These are phyloP conservation scores for Aureobasidium uvarum DNA, from an alignment of 2,329 filamentous ascomycete species.

Conservation along the genomic window DNA sequence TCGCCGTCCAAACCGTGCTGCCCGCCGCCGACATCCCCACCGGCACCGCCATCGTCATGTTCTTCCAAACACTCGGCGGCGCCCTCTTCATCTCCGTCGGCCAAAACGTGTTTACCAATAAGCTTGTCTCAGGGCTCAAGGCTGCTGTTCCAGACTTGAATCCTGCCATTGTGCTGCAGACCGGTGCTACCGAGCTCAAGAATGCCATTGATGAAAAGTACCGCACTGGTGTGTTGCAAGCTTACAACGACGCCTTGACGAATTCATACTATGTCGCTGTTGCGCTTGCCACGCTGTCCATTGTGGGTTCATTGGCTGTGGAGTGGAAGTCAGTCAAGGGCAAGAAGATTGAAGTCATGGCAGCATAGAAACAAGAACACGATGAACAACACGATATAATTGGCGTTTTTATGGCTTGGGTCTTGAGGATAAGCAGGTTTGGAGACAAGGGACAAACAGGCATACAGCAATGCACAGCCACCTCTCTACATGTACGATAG, in stretches of 20 bases:
- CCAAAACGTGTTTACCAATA: conserved; percentile 53
- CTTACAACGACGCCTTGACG: conserved; percentile 63
- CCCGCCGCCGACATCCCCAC: conserved; percentile 47
- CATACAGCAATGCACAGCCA: too few relatives aligned
- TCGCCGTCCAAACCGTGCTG: conserved; percentile 49
- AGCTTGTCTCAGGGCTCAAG: conserved; percentile 44
- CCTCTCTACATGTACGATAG: too few relatives aligned
- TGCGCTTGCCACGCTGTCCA: conserved; percentile 53
- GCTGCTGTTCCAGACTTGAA: conserved; percentile 45
- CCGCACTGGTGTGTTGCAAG: conserved; percentile 55
- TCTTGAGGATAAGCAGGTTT: too few relatives aligned
- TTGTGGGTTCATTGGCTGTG: conserved; percentile 56
- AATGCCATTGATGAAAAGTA: conserved; percentile 52
- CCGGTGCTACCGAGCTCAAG: conserved; percentile 61
- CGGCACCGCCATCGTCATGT: conserved; percentile 52
- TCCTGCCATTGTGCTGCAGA: conserved; percentile 44
- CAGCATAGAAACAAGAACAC: conserved; percentile 26
- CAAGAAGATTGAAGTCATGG: conserved; percentile 43
- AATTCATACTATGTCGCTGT: conserved; percentile 61
- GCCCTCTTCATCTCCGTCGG: conserved; percentile 52
- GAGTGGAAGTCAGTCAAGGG: conserved; percentile 67
- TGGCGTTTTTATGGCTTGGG: not conserved
- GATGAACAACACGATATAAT: not conserved
- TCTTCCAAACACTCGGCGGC: conserved; percentile 50
- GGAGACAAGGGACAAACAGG: too few relatives aligned